phyloP scores from a whole-genome alignment of 768 basidiomycete species.

The Erythrobasidium yunnanense region DNA sequence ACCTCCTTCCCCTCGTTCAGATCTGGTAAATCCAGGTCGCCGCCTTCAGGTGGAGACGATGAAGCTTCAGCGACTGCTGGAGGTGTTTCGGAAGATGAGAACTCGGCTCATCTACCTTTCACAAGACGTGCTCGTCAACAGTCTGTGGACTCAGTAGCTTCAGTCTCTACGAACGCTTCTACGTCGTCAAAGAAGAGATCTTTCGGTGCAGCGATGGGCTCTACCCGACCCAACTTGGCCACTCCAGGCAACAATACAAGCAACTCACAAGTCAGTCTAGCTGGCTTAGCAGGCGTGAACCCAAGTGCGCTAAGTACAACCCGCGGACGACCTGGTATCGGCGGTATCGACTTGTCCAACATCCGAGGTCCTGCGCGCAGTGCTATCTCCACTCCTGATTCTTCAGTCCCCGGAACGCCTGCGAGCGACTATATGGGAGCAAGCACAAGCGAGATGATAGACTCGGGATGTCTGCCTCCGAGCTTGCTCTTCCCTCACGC shows the following conservation, averaged over 20 bases:
- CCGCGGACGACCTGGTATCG: conserved; percentile 10
- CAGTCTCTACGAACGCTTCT: conserved; percentile 21
- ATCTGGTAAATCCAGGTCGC: not conserved
- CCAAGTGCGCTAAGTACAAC: conserved; percentile 5
- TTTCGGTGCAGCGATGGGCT: conserved; percentile 8
- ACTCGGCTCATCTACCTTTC: not conserved
- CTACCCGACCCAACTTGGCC: not conserved
- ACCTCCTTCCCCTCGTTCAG: conserved; percentile 8
- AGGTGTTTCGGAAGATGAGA: not conserved
- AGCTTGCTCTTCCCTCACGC: conserved; percentile 50
- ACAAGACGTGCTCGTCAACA: conserved; percentile 17
- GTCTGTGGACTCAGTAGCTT: conserved; percentile 18
- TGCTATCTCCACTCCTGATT: conserved; percentile 20
- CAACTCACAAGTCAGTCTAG: not conserved
- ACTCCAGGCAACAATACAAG: not conserved
- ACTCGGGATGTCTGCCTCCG: conserved; percentile 54
- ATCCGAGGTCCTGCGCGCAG: not conserved
- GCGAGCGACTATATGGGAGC: not conserved
- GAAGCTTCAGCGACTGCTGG: not conserved
- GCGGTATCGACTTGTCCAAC: conserved; percentile 20
- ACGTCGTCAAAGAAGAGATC: conserved; percentile 17
- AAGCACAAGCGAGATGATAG: conserved; percentile 31
- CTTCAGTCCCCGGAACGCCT: conserved; percentile 28
- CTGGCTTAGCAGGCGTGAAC: conserved; percentile 7
- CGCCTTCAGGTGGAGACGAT: conserved; percentile 16